Evolutionary conservation across 805 yeast species (phyloP), one percentile per base, ranked within the genome.

Genomic region (Starmerella sirachaensis): DNA sequence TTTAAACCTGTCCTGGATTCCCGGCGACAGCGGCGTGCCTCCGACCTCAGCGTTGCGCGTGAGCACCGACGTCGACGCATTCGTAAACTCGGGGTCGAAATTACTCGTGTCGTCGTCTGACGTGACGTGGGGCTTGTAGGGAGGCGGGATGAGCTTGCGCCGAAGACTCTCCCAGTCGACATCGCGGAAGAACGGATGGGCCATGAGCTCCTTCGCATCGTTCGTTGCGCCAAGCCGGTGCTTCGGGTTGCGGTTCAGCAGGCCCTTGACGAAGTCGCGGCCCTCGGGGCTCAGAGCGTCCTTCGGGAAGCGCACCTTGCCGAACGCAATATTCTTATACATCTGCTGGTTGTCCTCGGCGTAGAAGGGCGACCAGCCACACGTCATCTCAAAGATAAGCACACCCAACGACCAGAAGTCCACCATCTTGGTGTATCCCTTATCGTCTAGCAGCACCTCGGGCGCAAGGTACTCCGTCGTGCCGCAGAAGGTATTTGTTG

Each of bases 381-480:
- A 91, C 61, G 97, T 86, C 98, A 91, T 91, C 64, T 91, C 98
- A 61, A 91, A 91, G 31, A 91, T 85, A 41, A 91, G 66, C 18
- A 91, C 98, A 43, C 98, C 98, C 41, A 91, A 65, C 2, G 97
- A 86, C 98, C 98, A 91, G 53, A 91, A 91, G 60, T 91, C 98
- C 44, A 91, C 98, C 97, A 91, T 88, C 61, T 86, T 85, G 26
- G 97, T 91, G 63, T 91, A 91, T 13, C 98, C 98, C 38, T 82
- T 72, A 60, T 91, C 98, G 62, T 91, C 97, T 37, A 91, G 68
- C 49, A 91, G 67, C 13, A 91, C 93, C 60, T 91, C 98, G 2
- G 98, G 98, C 0, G 98, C 98, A 46, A 91, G 68, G 59, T 91
- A 91, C 64, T 91, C 98, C 6, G 98, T 91, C 16, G 98, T 91